phyloP scores from a whole-genome alignment of 306 rosid genomes.

The Clitoria ternatea region DNA sequence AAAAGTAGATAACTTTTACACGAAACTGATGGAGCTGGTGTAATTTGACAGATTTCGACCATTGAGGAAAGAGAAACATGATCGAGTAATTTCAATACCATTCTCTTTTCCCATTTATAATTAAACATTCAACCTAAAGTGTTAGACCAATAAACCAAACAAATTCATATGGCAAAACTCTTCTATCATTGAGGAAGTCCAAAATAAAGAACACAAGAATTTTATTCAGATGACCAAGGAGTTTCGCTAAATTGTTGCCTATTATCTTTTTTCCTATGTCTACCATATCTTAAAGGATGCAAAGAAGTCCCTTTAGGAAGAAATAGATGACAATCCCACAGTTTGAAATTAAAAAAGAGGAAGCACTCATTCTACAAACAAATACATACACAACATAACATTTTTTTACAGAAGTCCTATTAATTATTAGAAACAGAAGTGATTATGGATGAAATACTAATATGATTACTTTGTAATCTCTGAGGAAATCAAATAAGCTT shows the following conservation, averaged over 20 bases:
- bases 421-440: background rate
- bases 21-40: background rate
- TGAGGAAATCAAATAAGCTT: background rate
- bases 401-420: background rate
- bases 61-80: constrained; percentile 17
- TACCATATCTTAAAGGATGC: constrained; percentile 1
- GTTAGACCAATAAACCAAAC: background rate
- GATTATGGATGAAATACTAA: constrained; percentile 1
- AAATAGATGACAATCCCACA: background rate
- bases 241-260: background rate
- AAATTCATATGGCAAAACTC: background rate
- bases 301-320: constrained; percentile 2
- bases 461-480: background rate
- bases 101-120: background rate
- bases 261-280: background rate
- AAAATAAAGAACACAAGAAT: background rate
- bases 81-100: background rate
- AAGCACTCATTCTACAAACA: background rate
- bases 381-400: background rate
- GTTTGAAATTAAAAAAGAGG: background rate
- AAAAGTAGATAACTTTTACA: too few species aligned
- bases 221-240: background rate
- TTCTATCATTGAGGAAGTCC: background rate
- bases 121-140: background rate
- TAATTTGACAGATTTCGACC: background rate